phyloP scores from a whole-genome alignment of 768 basidiomycete species.

The Crepidotus variabilis region DNA sequence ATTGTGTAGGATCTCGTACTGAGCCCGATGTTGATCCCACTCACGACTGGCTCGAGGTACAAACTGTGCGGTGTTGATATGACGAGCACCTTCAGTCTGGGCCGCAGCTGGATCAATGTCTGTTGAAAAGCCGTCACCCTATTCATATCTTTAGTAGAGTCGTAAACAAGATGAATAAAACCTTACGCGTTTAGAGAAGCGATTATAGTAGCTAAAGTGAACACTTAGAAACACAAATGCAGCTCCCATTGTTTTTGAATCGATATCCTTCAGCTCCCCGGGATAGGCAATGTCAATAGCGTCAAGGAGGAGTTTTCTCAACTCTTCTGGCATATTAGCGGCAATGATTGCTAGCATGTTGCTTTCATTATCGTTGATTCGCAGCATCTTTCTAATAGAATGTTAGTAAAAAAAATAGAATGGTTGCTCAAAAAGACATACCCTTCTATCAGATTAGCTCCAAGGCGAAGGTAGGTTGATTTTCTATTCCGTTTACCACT shows the following conservation, averaged over 20 bases:
- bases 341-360: conserved; percentile 1
- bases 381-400: conserved; percentile 2
- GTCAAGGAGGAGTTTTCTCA: background rate
- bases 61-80: background rate
- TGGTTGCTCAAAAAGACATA: background rate
- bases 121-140: conserved; percentile 3
- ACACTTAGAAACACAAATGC: background rate
- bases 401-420: conserved; percentile 1
- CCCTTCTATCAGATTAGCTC: conserved; percentile 1
- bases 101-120: conserved; percentile 4
- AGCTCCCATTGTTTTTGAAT: background rate
- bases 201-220: conserved; percentile 11
- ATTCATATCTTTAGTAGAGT: background rate
- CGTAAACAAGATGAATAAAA: background rate
- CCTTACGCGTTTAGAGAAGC: conserved; percentile 5
- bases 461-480: background rate
- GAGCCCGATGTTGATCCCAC: background rate
- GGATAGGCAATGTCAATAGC: conserved; percentile 1
- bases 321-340: conserved; percentile 2
- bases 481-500: background rate
- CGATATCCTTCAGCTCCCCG: background rate
- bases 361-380: background rate
- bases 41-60: conserved; percentile 5
- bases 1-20: conserved; percentile 1
- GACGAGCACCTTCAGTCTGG: background rate